Conservation (phyloP, 495 filamentous ascomycete species). For the Physcia stellaris region DNA sequence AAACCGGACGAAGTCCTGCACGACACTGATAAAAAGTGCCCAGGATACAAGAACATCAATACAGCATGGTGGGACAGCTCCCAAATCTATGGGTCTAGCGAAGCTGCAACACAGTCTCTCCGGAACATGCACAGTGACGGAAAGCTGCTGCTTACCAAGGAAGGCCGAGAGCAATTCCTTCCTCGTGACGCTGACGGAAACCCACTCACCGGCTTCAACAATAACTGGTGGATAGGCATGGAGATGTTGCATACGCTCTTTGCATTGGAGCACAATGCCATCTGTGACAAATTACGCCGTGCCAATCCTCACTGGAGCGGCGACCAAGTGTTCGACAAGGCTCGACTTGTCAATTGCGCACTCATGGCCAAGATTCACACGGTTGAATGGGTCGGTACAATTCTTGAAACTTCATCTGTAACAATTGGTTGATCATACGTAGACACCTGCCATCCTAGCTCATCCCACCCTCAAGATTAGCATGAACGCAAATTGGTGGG, state of each 20-base stretch:
- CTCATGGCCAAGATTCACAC: slow-evolving; percentile 36
- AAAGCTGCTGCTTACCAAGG: slow-evolving; percentile 19
- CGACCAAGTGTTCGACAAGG: slow-evolving; percentile 29
- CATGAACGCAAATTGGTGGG: slow-evolving; percentile 32
- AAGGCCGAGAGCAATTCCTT: slow-evolving; percentile 19
- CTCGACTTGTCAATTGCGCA: slow-evolving; percentile 30
- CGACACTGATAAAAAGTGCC: slow-evolving; percentile 19
- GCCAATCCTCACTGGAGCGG: slow-evolving; percentile 21
- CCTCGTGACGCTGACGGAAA: slow-evolving; percentile 21
- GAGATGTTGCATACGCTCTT: slow-evolving; percentile 32
- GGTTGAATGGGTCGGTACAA: slow-evolving; percentile 33
- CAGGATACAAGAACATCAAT: slow-evolving; percentile 27
- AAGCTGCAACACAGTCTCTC: slow-evolving; percentile 20
- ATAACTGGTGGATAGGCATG: slow-evolving; percentile 31
- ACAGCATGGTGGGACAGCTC: slow-evolving; percentile 33
- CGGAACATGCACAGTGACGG: slow-evolving; percentile 19
- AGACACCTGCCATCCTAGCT: slow-evolving; percentile 28
- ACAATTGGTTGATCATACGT: too few relatives aligned
- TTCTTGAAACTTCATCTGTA: too few relatives aligned
- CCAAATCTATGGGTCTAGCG: slow-evolving; percentile 30
- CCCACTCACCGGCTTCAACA: slow-evolving; percentile 27
- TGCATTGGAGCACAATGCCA: slow-evolving; percentile 28
- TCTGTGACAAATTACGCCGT: slow-evolving; percentile 21
- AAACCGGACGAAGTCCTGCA: too few relatives aligned
- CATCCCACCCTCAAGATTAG: slow-evolving; percentile 26